Evolutionary conservation across 768 basidiomycete species (phyloP).

Genomic region (Pulveroboletus frians): DNA sequence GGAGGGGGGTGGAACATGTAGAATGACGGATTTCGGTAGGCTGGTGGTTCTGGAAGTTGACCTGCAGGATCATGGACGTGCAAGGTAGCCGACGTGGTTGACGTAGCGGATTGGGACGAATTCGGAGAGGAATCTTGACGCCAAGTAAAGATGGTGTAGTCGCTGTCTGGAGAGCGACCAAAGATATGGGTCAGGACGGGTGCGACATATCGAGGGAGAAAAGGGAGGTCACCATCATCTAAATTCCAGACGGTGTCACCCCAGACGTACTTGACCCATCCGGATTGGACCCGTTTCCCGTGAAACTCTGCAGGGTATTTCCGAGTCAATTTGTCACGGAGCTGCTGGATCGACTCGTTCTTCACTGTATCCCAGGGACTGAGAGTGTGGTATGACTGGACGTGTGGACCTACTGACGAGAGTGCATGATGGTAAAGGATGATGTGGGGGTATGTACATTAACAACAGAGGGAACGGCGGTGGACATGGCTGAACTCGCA

Average conservation of each 20-base stretch:
- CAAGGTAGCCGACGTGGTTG: conserved; percentile 35
- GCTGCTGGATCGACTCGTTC: conserved; percentile 56
- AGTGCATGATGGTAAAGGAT: conserved; percentile 73
- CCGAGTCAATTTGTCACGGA: conserved; percentile 68
- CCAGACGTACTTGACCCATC: conserved; percentile 87
- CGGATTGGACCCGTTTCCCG: conserved; percentile 60
- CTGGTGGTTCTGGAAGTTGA: conserved; percentile 55
- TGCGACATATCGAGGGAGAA: background rate
- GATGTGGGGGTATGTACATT: conserved; percentile 72
- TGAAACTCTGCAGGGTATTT: conserved; percentile 57
- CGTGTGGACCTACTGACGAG: conserved; percentile 43
- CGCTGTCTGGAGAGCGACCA: conserved; percentile 50
- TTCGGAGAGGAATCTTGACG: conserved; percentile 45
- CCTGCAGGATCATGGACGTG: conserved; percentile 58
- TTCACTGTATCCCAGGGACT: conserved; percentile 43
- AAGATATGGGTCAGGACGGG: background rate
- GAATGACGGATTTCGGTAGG: conserved; percentile 66
- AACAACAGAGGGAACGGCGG: conserved; percentile 42
- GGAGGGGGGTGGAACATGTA: conserved; percentile 48
- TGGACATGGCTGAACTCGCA: conserved; percentile 24
- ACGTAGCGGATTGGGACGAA: conserved; percentile 10
- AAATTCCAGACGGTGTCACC: conserved; percentile 76
- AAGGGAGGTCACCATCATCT: conserved; percentile 65
- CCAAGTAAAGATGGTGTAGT: conserved; percentile 85
- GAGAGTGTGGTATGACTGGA: conserved; percentile 3